Evolutionary conservation across 495 filamentous ascomycete species (phyloP).

Genomic region (Hypoxylon fuscum): DNA sequence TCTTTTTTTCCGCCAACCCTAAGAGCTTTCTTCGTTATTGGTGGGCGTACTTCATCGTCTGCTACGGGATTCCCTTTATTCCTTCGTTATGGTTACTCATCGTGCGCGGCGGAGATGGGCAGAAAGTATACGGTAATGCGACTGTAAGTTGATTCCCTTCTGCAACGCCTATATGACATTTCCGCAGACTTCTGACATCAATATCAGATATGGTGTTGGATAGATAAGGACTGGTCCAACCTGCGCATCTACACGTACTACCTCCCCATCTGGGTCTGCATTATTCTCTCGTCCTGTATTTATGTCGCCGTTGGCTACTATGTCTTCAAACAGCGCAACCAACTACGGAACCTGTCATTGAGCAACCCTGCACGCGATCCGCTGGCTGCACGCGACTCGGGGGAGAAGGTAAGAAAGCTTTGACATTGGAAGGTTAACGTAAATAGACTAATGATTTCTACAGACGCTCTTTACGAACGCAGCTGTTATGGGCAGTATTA

Average conservation of each 20-base stretch:
- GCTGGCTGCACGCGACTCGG: slow-evolving; percentile 42
- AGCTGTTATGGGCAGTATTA: slow-evolving; percentile 45
- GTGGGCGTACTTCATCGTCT: slow-evolving; percentile 72
- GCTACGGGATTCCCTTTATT: slow-evolving; percentile 79
- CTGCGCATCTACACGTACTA: slow-evolving; percentile 84
- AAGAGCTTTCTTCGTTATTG: slow-evolving; percentile 71
- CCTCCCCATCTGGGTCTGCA: slow-evolving; percentile 84
- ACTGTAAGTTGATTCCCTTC: slow-evolving; percentile 51
- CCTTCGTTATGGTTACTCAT: slow-evolving; percentile 75
- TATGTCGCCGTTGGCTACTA: slow-evolving; percentile 76
- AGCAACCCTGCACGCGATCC: slow-evolving; percentile 42
- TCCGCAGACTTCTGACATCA: neutral
- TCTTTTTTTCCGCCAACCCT: slow-evolving; percentile 76
- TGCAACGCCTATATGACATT: neutral
- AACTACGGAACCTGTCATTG: slow-evolving; percentile 60
- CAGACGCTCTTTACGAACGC: slow-evolving; percentile 43
- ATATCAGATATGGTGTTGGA: slow-evolving; percentile 84
- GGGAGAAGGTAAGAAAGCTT: slow-evolving; percentile 53
- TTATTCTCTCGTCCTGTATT: slow-evolving; percentile 72
- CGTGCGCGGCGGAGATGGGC: slow-evolving; percentile 54
- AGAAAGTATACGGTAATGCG: slow-evolving; percentile 76
- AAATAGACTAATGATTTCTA: neutral
- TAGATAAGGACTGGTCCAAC: slow-evolving; percentile 70
- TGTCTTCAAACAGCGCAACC: slow-evolving; percentile 69
- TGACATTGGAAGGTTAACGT: neutral